phyloP scores from a whole-genome alignment of 2,329 filamentous ascomycete genomes.

The Aspergillus sp. region DNA sequence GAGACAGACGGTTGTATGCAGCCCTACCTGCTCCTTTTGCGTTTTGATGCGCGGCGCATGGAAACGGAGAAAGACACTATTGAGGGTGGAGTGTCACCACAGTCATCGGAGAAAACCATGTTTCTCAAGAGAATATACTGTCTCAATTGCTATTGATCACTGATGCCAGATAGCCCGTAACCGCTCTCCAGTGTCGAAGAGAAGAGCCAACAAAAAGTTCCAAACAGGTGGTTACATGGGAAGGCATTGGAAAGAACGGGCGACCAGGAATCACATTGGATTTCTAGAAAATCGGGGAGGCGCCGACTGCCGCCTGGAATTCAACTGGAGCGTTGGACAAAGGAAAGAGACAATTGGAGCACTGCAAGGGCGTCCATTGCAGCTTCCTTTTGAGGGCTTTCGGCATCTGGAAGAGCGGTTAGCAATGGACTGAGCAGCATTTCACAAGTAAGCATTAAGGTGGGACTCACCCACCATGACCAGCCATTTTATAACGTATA shows the following conservation, averaged over 20 bases:
- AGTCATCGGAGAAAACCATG: slow-evolving; percentile 8
- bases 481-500: neutral
- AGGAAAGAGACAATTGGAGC: slow-evolving; percentile 7
- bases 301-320: neutral
- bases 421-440: neutral
- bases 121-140: neutral
- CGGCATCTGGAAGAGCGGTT: neutral
- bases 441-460: neutral
- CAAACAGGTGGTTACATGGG: neutral
- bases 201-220: neutral
- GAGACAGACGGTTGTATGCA: neutral
- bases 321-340: slow-evolving; percentile 19
- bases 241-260: neutral
- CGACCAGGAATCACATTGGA: neutral
- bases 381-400: slow-evolving; percentile 6
- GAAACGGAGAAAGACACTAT: slow-evolving; percentile 21
- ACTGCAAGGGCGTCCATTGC: slow-evolving; percentile 14
- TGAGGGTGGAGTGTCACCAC: slow-evolving; percentile 9
- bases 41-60: slow-evolving; percentile 19
- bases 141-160: neutral
- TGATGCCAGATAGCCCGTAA: too few relatives aligned
- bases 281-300: neutral
- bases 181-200: neutral
- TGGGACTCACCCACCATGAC: neutral
- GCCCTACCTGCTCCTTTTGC: slow-evolving; percentile 25